A percentile compares a stretch with the other conserved stretches of the same genome.
Conservation (phyloP, 1,284 basidiomycete species). For the Lentinula novae-zelandiae region DNA sequence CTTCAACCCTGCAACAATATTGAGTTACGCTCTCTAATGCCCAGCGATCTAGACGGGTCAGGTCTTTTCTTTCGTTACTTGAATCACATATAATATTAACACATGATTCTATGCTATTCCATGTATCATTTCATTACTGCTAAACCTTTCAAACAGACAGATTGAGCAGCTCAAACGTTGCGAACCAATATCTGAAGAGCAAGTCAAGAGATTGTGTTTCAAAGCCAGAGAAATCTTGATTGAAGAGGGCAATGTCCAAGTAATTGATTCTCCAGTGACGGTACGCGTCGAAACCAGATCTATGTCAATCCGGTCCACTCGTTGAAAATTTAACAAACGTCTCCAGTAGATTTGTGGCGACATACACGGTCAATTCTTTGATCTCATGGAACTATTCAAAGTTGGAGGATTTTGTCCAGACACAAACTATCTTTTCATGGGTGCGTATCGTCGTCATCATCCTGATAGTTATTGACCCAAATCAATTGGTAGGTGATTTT, state of each 20-base stretch:
- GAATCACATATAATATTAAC: not conserved
- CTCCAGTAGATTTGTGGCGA: slow-evolving; percentile 88
- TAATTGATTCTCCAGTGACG: slow-evolving; percentile 95
- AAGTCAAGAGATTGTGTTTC: slow-evolving; percentile 98
- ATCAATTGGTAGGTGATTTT: slow-evolving; percentile 70
- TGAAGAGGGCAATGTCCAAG: slow-evolving; percentile 97
- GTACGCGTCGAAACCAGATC: slow-evolving; percentile 76
- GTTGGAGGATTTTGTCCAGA: slow-evolving; percentile 94
- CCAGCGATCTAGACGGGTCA: slow-evolving; percentile 40
- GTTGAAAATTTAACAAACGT: not conserved
- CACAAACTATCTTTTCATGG: slow-evolving; percentile 99
- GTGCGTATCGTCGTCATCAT: slow-evolving; percentile 42
- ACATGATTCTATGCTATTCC: not conserved
- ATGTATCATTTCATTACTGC: slow-evolving; percentile 71
- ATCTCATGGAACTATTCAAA: slow-evolving; percentile 95
- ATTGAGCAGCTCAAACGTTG: slow-evolving; percentile 97
- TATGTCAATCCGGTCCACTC: not conserved
- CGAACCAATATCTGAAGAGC: slow-evolving; percentile 94
- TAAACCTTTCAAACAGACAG: slow-evolving; percentile 77
- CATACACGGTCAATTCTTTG: slow-evolving; percentile 98
- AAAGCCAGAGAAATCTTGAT: slow-evolving; percentile 98
- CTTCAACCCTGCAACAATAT: no score
- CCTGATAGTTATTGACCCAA: not conserved
- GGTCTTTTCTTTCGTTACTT: slow-evolving; percentile 15
- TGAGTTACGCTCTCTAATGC: slow-evolving; percentile 23